Base-by-base conservation (phyloP, 2,329 filamentous ascomycete species). In the Exutisphaerella laricina region DNA sequence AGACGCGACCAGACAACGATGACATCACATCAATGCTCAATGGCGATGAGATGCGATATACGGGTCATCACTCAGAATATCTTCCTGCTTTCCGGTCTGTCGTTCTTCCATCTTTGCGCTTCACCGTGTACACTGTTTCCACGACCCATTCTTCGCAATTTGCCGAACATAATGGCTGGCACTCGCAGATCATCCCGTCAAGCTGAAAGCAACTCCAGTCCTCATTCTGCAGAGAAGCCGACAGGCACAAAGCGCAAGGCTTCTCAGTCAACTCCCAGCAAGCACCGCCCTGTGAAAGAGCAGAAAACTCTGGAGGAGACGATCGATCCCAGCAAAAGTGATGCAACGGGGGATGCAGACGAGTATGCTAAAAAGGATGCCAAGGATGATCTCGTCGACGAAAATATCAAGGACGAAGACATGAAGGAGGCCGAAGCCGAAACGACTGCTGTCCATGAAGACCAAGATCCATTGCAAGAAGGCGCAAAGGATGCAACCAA, bases 261-360 rank as follows among this genome's bases (percentile, higher is more conserved):
- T 5, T 62, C 67, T 26, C 45, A 41, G 20, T 43, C 40, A 21
- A 45, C 55, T 3, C 54, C 66, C 10, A 70, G 71, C 51, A 65
- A 66, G 14, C 56, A 59, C 10, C 68, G 66, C 50, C 66, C 70
- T 5, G 43, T 56, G 12, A 71, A 68, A 50, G 66, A 68, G 46
- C 75, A 79, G 55, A 70, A 70, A 51, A 75, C 72, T 0, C 66
- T 78, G 23, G 75, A 79, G 46, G 72, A 77, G 49, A 70, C 67
- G 1, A 43, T 29, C 43, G 51, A 51, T 22, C 47, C 55, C 28
- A 48, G 39, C 12, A 39, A 38, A 1, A 40, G 46, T 7, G 54
- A 49, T 35, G n/a, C n/a, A n/a, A n/a, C n/a, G n/a, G n/a, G n/a
- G n/a, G n/a, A n/a, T n/a, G n/a, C n/a, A n/a, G n/a, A n/a, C n/a